Evolutionary conservation across 768 basidiomycete genomes (phyloP).

Genomic region (Xerocomus potaroensis): DNA sequence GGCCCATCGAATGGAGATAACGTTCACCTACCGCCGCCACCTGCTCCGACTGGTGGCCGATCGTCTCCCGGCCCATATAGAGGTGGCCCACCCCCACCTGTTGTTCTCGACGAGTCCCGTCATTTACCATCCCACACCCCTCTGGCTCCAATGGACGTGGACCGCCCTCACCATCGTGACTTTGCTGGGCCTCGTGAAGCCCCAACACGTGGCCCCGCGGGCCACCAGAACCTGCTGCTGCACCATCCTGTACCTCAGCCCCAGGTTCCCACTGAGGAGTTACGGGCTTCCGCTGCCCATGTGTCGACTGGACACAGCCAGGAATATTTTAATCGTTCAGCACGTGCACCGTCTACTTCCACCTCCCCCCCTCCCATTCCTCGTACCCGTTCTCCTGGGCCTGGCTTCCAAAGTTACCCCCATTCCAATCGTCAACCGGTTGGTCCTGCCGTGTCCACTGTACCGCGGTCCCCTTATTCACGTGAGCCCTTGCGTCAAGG

Average conservation of each 20-base stretch:
- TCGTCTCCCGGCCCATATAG: conserved; percentile 72
- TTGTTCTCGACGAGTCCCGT: conserved; percentile 72
- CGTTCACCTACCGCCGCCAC: conserved; percentile 56
- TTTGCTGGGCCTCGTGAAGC: conserved; percentile 48
- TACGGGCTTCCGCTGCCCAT: conserved; percentile 38
- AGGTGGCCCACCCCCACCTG: conserved; percentile 79
- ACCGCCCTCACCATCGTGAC: conserved; percentile 58
- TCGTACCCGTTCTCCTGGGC: conserved; percentile 49
- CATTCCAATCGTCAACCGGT: conserved; percentile 43
- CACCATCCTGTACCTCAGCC: conserved; percentile 69
- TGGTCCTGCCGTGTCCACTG: conserved; percentile 49
- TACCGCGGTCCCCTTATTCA: conserved; percentile 58
- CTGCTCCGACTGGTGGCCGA: conserved; percentile 43
- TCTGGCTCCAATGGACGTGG: conserved; percentile 75
- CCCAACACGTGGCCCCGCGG: conserved; percentile 47
- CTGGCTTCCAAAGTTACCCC: conserved; percentile 46
- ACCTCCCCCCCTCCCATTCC: conserved; percentile 53
- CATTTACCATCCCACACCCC: conserved; percentile 64
- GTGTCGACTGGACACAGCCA: conserved; percentile 41
- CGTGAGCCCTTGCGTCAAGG: conserved; percentile 44
- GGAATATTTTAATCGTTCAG: conserved; percentile 54
- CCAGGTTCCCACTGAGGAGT: conserved; percentile 48
- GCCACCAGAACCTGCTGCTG: conserved; percentile 53
- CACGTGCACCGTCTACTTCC: conserved; percentile 54
- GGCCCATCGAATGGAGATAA: conserved; percentile 42